These are phyloP conservation scores for Pholiota adiposa DNA, from an alignment of 1,284 basidiomycete genomes.

Conservation along the genomic window DNA sequence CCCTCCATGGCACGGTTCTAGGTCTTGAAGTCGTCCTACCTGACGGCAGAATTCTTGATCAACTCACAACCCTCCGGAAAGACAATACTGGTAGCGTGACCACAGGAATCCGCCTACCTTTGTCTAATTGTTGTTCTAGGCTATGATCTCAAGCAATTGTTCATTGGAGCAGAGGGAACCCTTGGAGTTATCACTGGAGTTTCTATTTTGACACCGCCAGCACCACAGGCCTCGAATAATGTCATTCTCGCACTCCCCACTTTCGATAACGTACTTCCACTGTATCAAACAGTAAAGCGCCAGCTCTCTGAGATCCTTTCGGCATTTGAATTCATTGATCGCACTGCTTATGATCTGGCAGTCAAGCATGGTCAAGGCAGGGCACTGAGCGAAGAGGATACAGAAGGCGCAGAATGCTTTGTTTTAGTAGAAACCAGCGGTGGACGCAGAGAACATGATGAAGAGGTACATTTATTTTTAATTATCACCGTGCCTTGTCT, in stretches of 20 bases:
- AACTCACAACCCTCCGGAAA: constrained; percentile 86
- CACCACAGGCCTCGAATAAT: constrained; percentile 84
- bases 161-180: constrained; percentile 97
- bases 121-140: constrained; percentile 49
- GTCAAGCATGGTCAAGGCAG: constrained; percentile 76
- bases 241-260: constrained; percentile 77
- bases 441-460: constrained; percentile 92
- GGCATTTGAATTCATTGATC: constrained; percentile 97
- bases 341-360: constrained; percentile 86
- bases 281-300: constrained; percentile 69
- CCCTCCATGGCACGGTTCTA: constrained; percentile 92
- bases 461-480: constrained; percentile 65
- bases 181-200: constrained; percentile 96
- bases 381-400: constrained; percentile 67
- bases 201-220: constrained; percentile 92
- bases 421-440: constrained; percentile 96
- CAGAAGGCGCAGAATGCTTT: constrained; percentile 85
- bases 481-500: not conserved
- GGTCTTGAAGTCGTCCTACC: constrained; percentile 98
- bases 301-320: constrained; percentile 95
- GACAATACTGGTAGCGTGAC: constrained; percentile 88
- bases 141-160: constrained; percentile 98
- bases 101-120: constrained; percentile 1
- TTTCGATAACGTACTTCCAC: constrained; percentile 75
- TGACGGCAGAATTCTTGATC: constrained; percentile 93